phyloP scores from a whole-genome alignment of 768 basidiomycete species.

The Mycena belliarum region DNA sequence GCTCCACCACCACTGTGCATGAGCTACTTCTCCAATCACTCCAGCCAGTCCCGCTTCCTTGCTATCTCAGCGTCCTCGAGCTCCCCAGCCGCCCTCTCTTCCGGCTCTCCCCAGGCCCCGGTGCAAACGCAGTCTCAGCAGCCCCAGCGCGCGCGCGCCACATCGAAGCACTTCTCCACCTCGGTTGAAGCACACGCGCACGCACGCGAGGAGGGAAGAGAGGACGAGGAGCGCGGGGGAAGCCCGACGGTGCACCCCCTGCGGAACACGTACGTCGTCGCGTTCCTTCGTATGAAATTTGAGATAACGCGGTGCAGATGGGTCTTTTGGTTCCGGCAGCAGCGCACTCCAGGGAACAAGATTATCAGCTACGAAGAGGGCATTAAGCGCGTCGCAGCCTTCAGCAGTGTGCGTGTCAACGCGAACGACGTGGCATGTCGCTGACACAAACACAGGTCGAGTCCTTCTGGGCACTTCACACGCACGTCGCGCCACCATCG shows the following conservation, averaged over 20 bases:
- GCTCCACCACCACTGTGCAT: slow-evolving; percentile 30
- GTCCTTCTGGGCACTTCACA: slow-evolving; percentile 94
- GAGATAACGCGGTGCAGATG: slow-evolving; percentile 49
- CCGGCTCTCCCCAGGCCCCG: slow-evolving; percentile 26
- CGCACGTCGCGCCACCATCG: slow-evolving; percentile 86
- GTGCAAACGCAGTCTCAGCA: background rate
- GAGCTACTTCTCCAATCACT: slow-evolving; percentile 86
- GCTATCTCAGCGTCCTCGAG: slow-evolving; percentile 46
- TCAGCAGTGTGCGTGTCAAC: slow-evolving; percentile 79
- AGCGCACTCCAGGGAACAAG: slow-evolving; percentile 87
- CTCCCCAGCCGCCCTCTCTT: slow-evolving; percentile 26
- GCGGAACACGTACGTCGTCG: slow-evolving; percentile 64
- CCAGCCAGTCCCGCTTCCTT: slow-evolving; percentile 63
- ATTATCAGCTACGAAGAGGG: slow-evolving; percentile 92
- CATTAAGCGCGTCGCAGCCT: slow-evolving; percentile 89
- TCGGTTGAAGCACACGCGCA: slow-evolving; percentile 38
- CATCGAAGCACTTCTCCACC: slow-evolving; percentile 78
- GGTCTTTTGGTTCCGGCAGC: slow-evolving; percentile 92
- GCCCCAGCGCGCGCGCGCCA: slow-evolving; percentile 44
- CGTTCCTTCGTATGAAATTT: too few species aligned
- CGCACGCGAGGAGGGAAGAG: slow-evolving; percentile 32
- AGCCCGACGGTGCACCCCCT: slow-evolving; percentile 63
- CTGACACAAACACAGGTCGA: too few species aligned
- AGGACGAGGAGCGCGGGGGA: slow-evolving; percentile 28
- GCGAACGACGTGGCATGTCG: too few species aligned